These are phyloP conservation scores for Calonectria multiphialidica DNA, from an alignment of 2,329 filamentous ascomycete genomes.

Conservation along the genomic window DNA sequence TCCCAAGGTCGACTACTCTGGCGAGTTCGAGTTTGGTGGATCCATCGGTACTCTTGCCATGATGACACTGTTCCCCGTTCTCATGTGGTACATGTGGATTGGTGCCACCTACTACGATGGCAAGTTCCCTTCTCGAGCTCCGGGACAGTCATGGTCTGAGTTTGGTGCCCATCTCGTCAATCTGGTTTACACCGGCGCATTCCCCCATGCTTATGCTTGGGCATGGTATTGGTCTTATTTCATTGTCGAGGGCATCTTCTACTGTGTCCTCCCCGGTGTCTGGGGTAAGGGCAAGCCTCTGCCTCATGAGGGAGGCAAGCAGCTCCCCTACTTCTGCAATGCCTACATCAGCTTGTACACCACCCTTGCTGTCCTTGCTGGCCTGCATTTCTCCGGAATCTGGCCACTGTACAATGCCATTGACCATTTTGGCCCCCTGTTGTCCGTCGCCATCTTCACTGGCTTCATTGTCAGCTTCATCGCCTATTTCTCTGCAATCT, in stretches of 20 bases:
- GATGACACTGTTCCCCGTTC: slow-evolving; percentile 92
- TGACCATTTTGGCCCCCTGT: slow-evolving; percentile 93
- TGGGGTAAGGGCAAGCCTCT: slow-evolving; percentile 91
- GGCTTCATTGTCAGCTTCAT: slow-evolving; percentile 86
- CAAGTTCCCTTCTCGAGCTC: slow-evolving; percentile 76
- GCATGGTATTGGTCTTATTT: slow-evolving; percentile 95
- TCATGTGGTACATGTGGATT: slow-evolving; percentile 99
- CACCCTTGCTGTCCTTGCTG: slow-evolving; percentile 78
- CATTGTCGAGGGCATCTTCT: slow-evolving; percentile 84
- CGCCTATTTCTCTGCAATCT: slow-evolving; percentile 87
- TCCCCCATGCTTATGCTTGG: slow-evolving; percentile 87
- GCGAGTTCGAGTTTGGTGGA: slow-evolving; percentile 87
- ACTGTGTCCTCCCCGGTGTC: slow-evolving; percentile 88
- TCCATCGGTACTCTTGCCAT: slow-evolving; percentile 82
- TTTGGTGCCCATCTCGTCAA: slow-evolving; percentile 79
- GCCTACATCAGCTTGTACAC: slow-evolving; percentile 89
- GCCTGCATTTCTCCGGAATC: slow-evolving; percentile 83
- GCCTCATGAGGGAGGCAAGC: slow-evolving; percentile 83
- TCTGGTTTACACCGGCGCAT: slow-evolving; percentile 86
- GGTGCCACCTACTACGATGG: slow-evolving; percentile 94
- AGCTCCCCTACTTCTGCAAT: slow-evolving; percentile 95
- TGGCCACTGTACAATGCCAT: slow-evolving; percentile 94
- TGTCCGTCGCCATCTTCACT: slow-evolving; percentile 93
- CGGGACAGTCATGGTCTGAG: slow-evolving; percentile 75
- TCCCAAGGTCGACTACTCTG: slow-evolving; percentile 73